Percentiles rank a stretch among this genome's conserved stretches.
Evolutionary conservation across 352 stramenopile genomes (phyloP).

Genomic region (Phytophthora ramorum): DNA sequence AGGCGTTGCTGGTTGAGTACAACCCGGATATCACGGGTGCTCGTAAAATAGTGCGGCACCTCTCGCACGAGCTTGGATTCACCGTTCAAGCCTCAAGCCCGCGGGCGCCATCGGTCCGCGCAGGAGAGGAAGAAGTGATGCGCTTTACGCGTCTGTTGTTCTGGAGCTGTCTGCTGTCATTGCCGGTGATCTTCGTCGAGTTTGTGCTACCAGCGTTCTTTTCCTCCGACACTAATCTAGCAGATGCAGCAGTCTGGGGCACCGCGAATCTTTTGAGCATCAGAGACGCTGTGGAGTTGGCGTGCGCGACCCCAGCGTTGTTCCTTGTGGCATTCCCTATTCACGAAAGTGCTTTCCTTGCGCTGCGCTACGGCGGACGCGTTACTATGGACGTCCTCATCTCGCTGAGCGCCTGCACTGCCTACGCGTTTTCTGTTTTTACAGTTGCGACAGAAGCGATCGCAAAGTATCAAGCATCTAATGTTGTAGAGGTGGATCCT

Average conservation of each 20-base stretch:
- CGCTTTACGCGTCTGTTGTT: slow-evolving; percentile 56
- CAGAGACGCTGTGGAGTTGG: slow-evolving; percentile 56
- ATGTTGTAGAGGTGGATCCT: slow-evolving; percentile 17
- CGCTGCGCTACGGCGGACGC: slow-evolving; percentile 61
- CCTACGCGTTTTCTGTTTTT: slow-evolving; percentile 71
- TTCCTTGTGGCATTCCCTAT: slow-evolving; percentile 71
- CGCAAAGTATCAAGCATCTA: background rate
- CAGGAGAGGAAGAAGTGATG: slow-evolving; percentile 43
- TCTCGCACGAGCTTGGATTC: slow-evolving; percentile 50
- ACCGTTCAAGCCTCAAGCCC: slow-evolving; percentile 62
- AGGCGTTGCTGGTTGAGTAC: slow-evolving; percentile 50
- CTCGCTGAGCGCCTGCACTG: slow-evolving; percentile 70
- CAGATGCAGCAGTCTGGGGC: slow-evolving; percentile 35
- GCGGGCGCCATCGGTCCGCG: slow-evolving; percentile 47
- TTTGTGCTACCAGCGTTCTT: slow-evolving; percentile 58
- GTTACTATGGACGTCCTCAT: slow-evolving; percentile 86
- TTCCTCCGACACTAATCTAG: slow-evolving; percentile 24
- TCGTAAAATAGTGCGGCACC: slow-evolving; percentile 44
- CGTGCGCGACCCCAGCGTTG: slow-evolving; percentile 74
- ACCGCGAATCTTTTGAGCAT: slow-evolving; percentile 44
- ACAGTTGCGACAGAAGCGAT: slow-evolving; percentile 34
- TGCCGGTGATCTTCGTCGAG: slow-evolving; percentile 63
- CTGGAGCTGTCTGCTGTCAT: slow-evolving; percentile 63
- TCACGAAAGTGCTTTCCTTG: slow-evolving; percentile 71
- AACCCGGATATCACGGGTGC: slow-evolving; percentile 51